Conservation (phyloP, 495 filamentous ascomycete genomes). For the Tuber melanosporum region DNA sequence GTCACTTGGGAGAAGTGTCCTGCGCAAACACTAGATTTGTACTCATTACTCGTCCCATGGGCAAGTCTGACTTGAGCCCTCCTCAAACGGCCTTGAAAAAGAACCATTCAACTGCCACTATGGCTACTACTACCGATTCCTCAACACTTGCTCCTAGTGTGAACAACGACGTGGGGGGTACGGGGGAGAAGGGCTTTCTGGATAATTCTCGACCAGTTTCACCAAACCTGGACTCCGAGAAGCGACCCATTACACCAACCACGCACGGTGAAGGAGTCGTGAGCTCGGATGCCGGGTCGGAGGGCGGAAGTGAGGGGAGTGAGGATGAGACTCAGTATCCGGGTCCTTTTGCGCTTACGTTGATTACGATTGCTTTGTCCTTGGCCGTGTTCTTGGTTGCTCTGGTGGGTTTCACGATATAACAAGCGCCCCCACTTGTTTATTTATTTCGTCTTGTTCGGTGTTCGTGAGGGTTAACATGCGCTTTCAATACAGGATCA, state of each 20-base stretch:
- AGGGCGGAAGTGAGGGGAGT: slow-evolving; percentile 6
- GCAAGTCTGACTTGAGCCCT: slow-evolving; percentile 6
- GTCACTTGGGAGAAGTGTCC: neutral
- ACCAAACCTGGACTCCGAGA: slow-evolving; percentile 8
- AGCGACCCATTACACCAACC: neutral
- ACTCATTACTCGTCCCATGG: neutral
- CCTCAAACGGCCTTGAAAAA: slow-evolving; percentile 21
- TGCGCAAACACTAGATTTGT: neutral
- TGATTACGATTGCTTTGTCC: slow-evolving; percentile 57
- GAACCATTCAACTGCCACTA: slow-evolving; percentile 28
- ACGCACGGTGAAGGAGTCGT: neutral
- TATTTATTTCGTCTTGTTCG: neutral
- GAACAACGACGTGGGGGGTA: slow-evolving; percentile 13
- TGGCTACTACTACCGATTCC: slow-evolving; percentile 22
- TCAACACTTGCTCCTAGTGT: slow-evolving; percentile 25
- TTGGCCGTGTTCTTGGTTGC: slow-evolving; percentile 62
- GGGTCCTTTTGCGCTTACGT: slow-evolving; percentile 46
- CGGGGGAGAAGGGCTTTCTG: slow-evolving; percentile 14
- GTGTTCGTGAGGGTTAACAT: slow-evolving; percentile 12
- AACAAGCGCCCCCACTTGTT: neutral
- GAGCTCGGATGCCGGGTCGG: neutral
- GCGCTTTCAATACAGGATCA: slow-evolving; percentile 50
- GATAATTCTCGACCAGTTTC: slow-evolving; percentile 20
- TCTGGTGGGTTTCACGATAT: slow-evolving; percentile 47
- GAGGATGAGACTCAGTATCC: slow-evolving; percentile 51